Conservation (phyloP, 352 stramenopile species). For the Pseudoperonospora humuli region DNA sequence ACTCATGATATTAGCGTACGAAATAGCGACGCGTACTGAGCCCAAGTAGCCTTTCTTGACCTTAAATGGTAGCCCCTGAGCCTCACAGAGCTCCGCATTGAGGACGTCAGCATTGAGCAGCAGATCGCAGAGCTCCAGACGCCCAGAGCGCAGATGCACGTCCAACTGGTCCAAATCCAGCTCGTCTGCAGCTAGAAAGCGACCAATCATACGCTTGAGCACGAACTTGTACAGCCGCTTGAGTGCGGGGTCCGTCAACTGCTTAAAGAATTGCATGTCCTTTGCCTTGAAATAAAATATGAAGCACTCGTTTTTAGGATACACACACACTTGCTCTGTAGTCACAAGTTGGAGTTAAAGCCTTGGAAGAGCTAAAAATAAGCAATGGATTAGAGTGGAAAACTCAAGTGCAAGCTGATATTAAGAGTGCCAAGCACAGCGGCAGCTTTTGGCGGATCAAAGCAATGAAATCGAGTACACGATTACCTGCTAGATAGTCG, state of each 20-base stretch:
- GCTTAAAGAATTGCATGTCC: conserved; percentile 83
- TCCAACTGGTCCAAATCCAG: conserved; percentile 83
- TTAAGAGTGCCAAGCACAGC: neutral
- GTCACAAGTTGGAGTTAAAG: too few species aligned
- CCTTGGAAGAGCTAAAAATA: too few species aligned
- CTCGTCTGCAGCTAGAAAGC: conserved; percentile 76
- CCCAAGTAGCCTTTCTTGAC: conserved; percentile 84
- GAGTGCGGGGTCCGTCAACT: conserved; percentile 80
- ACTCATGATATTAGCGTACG: conserved; percentile 83
- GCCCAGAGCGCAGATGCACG: conserved; percentile 69
- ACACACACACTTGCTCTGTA: neutral
- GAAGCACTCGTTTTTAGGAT: conserved; percentile 4
- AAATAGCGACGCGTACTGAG: conserved; percentile 77
- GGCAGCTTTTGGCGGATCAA: too few species aligned
- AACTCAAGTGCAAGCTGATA: conserved; percentile 1
- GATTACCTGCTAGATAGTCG: conserved; percentile 6
- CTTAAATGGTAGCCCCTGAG: conserved; percentile 63
- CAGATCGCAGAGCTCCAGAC: conserved; percentile 77
- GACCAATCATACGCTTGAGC: conserved; percentile 83
- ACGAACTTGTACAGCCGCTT: conserved; percentile 90
- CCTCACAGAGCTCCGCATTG: conserved; percentile 70
- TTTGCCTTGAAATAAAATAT: conserved; percentile 8
- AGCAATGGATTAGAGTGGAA: conserved; percentile 1
- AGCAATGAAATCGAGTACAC: neutral
- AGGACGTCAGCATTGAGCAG: conserved; percentile 70